Conservation (phyloP, 306 rosid genomes). For the Prunus mira region DNA sequence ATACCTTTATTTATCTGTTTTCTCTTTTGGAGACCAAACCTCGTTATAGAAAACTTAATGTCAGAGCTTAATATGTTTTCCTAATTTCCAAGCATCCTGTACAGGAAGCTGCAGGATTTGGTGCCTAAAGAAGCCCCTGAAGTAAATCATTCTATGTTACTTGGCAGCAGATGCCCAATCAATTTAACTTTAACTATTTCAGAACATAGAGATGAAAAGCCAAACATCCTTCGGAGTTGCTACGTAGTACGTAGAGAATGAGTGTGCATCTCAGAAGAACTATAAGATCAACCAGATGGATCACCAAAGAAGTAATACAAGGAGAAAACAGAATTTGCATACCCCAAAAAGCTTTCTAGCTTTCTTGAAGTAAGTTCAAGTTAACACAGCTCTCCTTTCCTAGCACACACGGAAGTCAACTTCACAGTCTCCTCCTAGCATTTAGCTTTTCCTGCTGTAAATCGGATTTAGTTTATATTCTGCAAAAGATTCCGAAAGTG, state of each 20-base stretch:
- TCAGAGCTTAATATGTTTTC: constrained; percentile 10
- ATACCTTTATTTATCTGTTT: neutral
- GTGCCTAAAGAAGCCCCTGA: constrained; percentile 27
- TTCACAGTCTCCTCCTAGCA: too few relatives aligned
- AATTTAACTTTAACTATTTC: constrained; percentile 31
- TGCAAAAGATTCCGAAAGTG: constrained; percentile 39
- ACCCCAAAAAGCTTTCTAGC: constrained; percentile 32
- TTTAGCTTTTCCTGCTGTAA: too few relatives aligned
- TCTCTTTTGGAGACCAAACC: neutral
- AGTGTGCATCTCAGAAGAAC: constrained; percentile 10
- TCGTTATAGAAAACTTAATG: neutral
- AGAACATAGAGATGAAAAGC: constrained; percentile 27
- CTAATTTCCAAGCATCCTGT: constrained; percentile 25
- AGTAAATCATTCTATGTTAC: constrained; percentile 23
- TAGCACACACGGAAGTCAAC: too few relatives aligned
- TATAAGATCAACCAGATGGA: constrained; percentile 27
- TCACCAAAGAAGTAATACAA: constrained; percentile 31
- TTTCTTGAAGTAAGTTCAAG: constrained; percentile 24
- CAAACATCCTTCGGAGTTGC: constrained; percentile 13
- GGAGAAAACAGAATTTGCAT: constrained; percentile 26
- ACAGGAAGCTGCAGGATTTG: constrained; percentile 44
- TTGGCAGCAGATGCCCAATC: constrained; percentile 33
- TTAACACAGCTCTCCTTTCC: too few relatives aligned
- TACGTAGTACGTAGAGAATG: too few relatives aligned
- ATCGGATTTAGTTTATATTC: constrained; percentile 12